Evolutionary conservation across 306 rosid species (phyloP), one percentile per base, ranked within the genome.

Genomic region (Dalbergia oliveri): DNA sequence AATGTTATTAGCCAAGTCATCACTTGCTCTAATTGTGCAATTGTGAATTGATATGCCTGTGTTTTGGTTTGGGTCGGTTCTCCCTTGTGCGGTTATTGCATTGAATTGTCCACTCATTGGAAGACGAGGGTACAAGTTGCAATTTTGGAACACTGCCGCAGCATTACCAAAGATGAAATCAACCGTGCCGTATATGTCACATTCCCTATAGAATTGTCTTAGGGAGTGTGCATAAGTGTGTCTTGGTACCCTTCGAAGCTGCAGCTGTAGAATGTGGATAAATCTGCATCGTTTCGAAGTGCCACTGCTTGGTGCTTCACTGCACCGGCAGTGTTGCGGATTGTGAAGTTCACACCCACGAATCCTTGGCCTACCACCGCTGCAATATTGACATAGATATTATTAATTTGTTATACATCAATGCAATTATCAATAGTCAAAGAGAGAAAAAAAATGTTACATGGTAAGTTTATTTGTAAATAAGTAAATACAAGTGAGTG

Each of bases 161-260:
- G 98, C 95, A 68, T 94, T 91, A 5, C 98, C 97, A 5, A 90
- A 94, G 62, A 94, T 94, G 91, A 94, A 91, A 64, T 94, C 98
- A 0, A 94, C 95, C 0, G 98, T 94, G 57, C 98, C 97, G 77
- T 90, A 94, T 16, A 94, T 84, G 76, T 91, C 91, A 57, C 97
- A 94, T 53, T 91, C 98, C 41, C 94, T 76, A 81, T 90, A 94
- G 86, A 94, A 91, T 81, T 94, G 97, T 37, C 93, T 68, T 8
- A 85, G 88, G 50, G 97, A 85, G 72, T 91, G 97, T 0, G 95
- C 66, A 69, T 91, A 94, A 91, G 71, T 0, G 98, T 94, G 87
- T 94, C 98, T 72, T 94, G 98, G 88, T 90, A 91, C 0, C 80
- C 98, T 65, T 94, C 98, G 51, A 94, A 90, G 75, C 97, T 94